Conservation (phyloP, 768 basidiomycete genomes). For the Auricularia sp. region DNA sequence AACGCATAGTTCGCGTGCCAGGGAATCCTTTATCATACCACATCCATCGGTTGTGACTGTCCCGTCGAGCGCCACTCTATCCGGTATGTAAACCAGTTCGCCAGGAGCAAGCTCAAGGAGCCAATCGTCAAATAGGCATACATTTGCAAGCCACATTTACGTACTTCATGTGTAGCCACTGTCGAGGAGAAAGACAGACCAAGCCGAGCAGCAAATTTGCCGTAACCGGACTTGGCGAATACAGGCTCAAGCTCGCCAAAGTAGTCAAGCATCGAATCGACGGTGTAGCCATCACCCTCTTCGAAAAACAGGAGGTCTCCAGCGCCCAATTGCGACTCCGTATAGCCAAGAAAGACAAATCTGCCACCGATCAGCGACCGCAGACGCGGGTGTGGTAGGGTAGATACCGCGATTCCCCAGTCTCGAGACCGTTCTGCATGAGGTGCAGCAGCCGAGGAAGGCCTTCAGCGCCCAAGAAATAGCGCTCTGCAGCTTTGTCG, state of each 20-base stretch:
- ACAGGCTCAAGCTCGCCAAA: constrained; percentile 15
- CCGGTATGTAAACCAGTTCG: constrained; percentile 7
- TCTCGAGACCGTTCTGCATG: neutral
- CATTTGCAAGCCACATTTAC: neutral
- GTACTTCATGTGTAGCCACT: constrained; percentile 7
- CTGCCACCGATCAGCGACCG: constrained; percentile 2
- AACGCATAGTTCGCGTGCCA: constrained; percentile 8
- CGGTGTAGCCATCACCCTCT: constrained; percentile 10
- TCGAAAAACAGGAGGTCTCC: constrained; percentile 12
- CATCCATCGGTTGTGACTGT: constrained; percentile 17
- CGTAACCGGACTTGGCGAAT: constrained; percentile 12
- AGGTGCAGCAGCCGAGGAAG: neutral
- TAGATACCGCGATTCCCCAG: neutral
- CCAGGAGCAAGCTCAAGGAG: constrained; percentile 8
- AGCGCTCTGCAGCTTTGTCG: neutral
- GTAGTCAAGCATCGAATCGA: constrained; percentile 7
- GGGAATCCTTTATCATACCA: constrained; percentile 15
- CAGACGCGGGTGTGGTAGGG: neutral
- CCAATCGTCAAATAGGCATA: neutral
- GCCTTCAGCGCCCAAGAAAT: neutral
- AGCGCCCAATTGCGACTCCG: constrained; percentile 13
- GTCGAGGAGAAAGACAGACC: constrained; percentile 18
- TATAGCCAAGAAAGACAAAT: constrained; percentile 13
- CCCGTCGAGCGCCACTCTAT: constrained; percentile 12
- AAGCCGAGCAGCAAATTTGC: constrained; percentile 16